These are phyloP conservation scores for Tardiomyces digboiensis DNA, from an alignment of 1,139 yeast genomes.

Conservation along the genomic window DNA sequence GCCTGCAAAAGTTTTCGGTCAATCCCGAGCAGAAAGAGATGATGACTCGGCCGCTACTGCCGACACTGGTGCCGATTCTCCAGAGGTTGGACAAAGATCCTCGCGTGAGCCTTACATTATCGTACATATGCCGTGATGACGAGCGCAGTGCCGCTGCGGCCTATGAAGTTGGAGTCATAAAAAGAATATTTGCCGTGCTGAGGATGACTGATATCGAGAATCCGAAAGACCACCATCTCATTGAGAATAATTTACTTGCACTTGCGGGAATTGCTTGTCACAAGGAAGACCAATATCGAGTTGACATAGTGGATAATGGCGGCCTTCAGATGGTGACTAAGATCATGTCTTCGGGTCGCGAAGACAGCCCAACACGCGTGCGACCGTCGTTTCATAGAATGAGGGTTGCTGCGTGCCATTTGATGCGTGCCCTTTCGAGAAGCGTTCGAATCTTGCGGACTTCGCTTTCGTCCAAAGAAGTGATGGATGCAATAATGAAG, in stretches of 20 bases:
- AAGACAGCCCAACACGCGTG: constrained; percentile 6
- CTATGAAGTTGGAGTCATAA: constrained; percentile 26
- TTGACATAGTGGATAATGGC: constrained; percentile 23
- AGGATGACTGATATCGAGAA: constrained; percentile 11
- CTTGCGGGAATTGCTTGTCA: constrained; percentile 12
- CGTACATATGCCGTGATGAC: constrained; percentile 23
- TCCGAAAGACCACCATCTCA: constrained; percentile 8
- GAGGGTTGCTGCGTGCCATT: constrained; percentile 38
- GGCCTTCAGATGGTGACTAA: constrained; percentile 20
- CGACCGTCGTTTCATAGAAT: constrained; percentile 15
- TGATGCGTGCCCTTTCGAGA: constrained; percentile 64
- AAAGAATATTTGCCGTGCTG: constrained; percentile 16
- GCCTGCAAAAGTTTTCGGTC: constrained; percentile 16
- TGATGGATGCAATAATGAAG: constrained; percentile 40
- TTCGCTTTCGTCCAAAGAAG: constrained; percentile 47
- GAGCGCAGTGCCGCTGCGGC: constrained; percentile 24
- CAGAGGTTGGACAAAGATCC: constrained; percentile 18
- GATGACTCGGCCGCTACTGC: constrained; percentile 22
- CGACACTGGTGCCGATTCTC: constrained; percentile 26
- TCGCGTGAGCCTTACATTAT: constrained; percentile 20
- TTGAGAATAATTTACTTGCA: not conserved
- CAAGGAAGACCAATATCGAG: constrained; percentile 21
- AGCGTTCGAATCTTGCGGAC: constrained; percentile 65
- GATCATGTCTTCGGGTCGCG: constrained; percentile 15
- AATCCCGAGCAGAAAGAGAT: constrained; percentile 13